These are phyloP conservation scores for Globisporangium viniferum DNA, from an alignment of 352 stramenopile genomes.

Conservation along the genomic window DNA sequence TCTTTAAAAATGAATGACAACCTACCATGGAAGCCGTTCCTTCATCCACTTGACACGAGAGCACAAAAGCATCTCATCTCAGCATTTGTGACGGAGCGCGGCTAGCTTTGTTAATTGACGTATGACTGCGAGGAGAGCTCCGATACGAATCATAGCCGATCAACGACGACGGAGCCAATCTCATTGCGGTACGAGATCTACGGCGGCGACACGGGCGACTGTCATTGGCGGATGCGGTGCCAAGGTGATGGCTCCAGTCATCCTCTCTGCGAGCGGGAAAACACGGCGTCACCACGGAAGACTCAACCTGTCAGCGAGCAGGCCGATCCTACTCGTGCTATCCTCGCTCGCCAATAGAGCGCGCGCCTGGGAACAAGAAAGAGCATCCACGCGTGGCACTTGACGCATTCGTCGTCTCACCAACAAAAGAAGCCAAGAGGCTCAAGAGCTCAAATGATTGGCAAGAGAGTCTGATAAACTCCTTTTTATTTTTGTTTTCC, in stretches of 20 bases:
- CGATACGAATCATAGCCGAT: background rate
- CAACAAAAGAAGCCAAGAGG: background rate
- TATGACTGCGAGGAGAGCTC: background rate
- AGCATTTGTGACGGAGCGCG: background rate
- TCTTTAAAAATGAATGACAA: background rate
- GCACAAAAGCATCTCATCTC: background rate
- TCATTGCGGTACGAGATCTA: background rate
- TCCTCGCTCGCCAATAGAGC: background rate
- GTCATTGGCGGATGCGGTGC: constrained; percentile 1
- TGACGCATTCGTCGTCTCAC: background rate
- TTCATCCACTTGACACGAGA: background rate
- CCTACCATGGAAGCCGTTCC: background rate
- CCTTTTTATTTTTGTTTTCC: background rate
- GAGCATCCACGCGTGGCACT: background rate
- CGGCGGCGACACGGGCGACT: background rate
- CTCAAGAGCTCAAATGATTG: background rate
- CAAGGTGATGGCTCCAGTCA: background rate
- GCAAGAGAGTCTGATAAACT: background rate
- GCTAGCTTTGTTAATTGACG: background rate
- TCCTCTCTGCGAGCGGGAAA: background rate
- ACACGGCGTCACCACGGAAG: background rate
- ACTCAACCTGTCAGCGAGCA: background rate
- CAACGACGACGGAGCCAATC: background rate
- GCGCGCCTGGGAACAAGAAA: background rate
- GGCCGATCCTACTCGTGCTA: background rate